phyloP scores from a whole-genome alignment of 225 moss, liverwort and hornwort species.

The Rhytidiadelphus loreus region DNA sequence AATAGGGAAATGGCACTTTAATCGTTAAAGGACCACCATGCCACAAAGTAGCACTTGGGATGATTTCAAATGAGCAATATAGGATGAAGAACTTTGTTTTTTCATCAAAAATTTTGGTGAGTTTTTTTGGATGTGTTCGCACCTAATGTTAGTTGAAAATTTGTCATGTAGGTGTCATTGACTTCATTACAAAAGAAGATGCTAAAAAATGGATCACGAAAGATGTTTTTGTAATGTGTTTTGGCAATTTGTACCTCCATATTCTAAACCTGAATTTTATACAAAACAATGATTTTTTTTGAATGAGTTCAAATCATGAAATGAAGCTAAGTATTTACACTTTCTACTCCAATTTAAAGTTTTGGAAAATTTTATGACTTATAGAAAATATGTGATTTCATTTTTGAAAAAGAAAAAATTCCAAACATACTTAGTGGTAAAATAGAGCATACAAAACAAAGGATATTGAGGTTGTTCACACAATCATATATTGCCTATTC shows the following conservation, averaged over 20 bases:
- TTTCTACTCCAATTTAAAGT: neutral
- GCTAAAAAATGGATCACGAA: neutral
- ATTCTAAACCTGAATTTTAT: neutral
- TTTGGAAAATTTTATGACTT: neutral
- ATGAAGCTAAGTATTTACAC: neutral
- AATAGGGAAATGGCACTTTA: neutral
- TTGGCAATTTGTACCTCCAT: neutral
- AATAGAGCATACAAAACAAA: neutral
- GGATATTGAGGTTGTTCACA: neutral
- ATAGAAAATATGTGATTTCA: neutral
- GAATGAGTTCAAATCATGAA: neutral
- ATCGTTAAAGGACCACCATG: fast-evolving
- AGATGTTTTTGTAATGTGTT: neutral
- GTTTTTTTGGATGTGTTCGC: neutral
- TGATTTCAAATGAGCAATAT: neutral
- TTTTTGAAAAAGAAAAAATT: neutral
- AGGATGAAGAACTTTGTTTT: neutral
- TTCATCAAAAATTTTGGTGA: fast-evolving
- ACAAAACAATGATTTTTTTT: neutral
- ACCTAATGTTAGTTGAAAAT: fast-evolving
- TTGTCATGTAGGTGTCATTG: no score
- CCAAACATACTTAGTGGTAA: neutral
- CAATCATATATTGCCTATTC: fast-evolving
- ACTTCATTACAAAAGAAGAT: neutral
- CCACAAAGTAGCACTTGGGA: no score